Evolutionary conservation across 306 rosid genomes (phyloP).

Genomic region (apple (Malus domestica)): DNA sequence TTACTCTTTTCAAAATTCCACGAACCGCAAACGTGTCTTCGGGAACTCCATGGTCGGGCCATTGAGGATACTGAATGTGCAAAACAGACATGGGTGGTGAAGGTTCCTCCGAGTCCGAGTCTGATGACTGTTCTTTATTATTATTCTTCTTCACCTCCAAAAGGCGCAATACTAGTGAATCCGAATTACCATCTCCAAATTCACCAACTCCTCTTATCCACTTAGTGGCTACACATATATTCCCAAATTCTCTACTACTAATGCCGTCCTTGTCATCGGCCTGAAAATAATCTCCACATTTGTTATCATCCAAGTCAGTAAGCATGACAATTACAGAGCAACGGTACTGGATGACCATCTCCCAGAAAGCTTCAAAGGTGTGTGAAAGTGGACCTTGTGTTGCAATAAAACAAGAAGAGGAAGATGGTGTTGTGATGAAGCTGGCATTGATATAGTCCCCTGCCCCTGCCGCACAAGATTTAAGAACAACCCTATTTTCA

Average conservation of each 20-base stretch:
- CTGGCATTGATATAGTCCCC: conserved; percentile 86
- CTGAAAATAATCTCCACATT: conserved; percentile 91
- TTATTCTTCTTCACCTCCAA: conserved; percentile 40
- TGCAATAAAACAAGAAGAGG: conserved; percentile 62
- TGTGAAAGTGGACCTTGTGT: conserved; percentile 93
- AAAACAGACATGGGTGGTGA: conserved; percentile 46
- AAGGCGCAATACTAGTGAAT: conserved; percentile 58
- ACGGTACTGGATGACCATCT: conserved; percentile 64
- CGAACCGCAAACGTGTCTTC: conserved; percentile 59
- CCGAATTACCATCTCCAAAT: conserved; percentile 17
- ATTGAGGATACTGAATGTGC: conserved; percentile 85
- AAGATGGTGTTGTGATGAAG: conserved; percentile 26
- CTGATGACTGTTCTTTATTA: not conserved
- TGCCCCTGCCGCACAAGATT: conserved; percentile 47
- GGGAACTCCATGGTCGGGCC: conserved; percentile 98
- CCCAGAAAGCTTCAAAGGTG: conserved; percentile 96
- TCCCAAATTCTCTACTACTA: conserved; percentile 79
- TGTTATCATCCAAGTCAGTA: conserved; percentile 59
- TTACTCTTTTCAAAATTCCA: conserved; percentile 52
- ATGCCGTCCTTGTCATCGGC: conserved; percentile 34
- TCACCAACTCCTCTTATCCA: conserved; percentile 29
- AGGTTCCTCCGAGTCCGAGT: too few species aligned
- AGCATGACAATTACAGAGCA: conserved; percentile 89
- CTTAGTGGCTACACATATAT: conserved; percentile 49
- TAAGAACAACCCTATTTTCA: conserved; percentile 56